Conservation (phyloP, 2,329 filamentous ascomycete genomes). For the Beauveria caledonica region DNA sequence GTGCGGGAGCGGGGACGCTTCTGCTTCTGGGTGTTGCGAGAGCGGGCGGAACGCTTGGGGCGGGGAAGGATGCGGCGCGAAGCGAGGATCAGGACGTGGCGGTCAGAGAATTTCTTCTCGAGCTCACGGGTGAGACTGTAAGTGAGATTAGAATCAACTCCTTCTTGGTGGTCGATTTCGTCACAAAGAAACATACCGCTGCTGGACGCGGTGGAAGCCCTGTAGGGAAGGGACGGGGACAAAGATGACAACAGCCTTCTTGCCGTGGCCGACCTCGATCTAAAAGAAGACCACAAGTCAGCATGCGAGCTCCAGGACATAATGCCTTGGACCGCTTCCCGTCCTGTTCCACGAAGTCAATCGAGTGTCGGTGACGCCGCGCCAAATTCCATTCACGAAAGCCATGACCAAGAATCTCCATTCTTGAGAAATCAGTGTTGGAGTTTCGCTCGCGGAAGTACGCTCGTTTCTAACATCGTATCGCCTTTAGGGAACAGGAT, state of each 20-base stretch:
- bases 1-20: conserved; percentile 98
- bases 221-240: conserved; percentile 97
- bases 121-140: conserved; percentile 95
- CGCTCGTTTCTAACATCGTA: conserved; percentile 12
- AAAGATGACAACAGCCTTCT: conserved; percentile 99
- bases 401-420: conserved; percentile 1
- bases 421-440: neutral
- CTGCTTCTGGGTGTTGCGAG: conserved; percentile 93
- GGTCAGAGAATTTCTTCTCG: conserved; percentile 99
- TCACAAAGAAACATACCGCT: conserved; percentile 59
- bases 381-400: conserved; percentile 15
- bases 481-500: conserved; percentile 37
- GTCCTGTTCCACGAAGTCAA: conserved; percentile 55
- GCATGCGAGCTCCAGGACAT: conserved; percentile 66
- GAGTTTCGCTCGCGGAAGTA: conserved; percentile 4
- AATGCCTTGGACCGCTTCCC: conserved; percentile 66
- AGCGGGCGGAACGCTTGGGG: conserved; percentile 96
- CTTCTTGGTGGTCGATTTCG: neutral
- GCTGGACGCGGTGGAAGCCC: conserved; percentile 99
- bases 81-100: conserved; percentile 97
- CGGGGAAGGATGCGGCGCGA: conserved; percentile 97
- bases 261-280: conserved; percentile 99
- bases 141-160: conserved; percentile 17
- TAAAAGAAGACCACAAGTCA: conserved; percentile 62
- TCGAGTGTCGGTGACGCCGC: conserved; percentile 14